Conservation (phyloP, 345 rosid species). For the Linum trigynum region DNA sequence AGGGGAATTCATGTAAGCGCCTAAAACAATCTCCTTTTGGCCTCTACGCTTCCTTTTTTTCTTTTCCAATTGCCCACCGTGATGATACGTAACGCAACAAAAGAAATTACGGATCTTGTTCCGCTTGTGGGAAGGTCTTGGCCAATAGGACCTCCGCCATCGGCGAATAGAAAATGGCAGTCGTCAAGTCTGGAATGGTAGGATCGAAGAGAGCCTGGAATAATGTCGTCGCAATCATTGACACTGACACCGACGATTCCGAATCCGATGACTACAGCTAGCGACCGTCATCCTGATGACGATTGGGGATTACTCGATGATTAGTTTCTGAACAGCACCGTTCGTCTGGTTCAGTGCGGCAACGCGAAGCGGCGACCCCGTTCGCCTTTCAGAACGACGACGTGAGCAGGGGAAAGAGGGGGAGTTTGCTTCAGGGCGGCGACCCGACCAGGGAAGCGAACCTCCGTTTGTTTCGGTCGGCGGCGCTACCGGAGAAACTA, state of each 20-base stretch:
- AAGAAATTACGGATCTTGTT: neutral
- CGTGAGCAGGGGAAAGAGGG: no score
- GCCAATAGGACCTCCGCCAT: neutral
- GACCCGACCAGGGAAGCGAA: no score
- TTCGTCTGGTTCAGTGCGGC: no score
- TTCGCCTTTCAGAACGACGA: no score
- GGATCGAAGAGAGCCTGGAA: neutral
- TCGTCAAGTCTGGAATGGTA: neutral
- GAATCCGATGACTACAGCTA: neutral
- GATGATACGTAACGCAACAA: no score
- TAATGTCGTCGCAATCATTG: neutral
- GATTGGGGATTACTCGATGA: neutral
- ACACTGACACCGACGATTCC: neutral
- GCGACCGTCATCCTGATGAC: neutral
- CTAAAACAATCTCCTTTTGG: neutral
- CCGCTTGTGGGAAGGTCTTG: neutral
- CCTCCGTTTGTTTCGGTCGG: no score
- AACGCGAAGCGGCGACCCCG: no score
- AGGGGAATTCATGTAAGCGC: neutral
- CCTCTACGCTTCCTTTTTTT: no score
- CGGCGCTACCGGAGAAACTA: no score
- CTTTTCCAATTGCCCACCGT: neutral
- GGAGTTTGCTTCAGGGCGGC: no score
- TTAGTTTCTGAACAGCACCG: no score
- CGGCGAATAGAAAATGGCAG: neutral